A percentile compares a stretch with the other conserved stretches of the same genome.
Conservation (phyloP, 495 filamentous ascomycete genomes). For the Xanthoparmelia taractica region DNA sequence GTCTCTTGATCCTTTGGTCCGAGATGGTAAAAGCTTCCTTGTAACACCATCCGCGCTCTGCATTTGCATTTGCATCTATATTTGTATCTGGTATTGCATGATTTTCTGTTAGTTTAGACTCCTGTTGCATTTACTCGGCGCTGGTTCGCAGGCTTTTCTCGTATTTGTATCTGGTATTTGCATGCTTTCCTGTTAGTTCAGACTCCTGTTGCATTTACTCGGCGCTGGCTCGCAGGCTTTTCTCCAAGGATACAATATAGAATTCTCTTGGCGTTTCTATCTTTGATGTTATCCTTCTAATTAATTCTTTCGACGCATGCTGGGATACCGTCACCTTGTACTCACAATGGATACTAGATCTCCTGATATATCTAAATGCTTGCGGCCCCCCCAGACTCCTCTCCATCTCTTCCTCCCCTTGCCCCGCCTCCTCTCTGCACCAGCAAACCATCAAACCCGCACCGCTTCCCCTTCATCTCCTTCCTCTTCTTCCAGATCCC, state of each 20-base stretch:
- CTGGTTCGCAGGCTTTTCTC: background rate
- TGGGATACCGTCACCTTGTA: background rate
- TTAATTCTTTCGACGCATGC: background rate
- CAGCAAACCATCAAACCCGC: background rate
- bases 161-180: too few relatives aligned
- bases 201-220: too few relatives aligned
- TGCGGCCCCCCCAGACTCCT: background rate
- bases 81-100: too few relatives aligned
- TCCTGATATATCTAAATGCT: background rate
- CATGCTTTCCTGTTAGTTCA: background rate
- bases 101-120: background rate
- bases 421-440: too few relatives aligned
- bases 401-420: background rate
- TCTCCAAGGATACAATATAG: background rate
- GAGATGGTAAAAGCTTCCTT: too few relatives aligned
- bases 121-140: too few relatives aligned
- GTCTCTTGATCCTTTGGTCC: too few relatives aligned
- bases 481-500: slow-evolving; percentile 2
- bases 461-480: background rate
- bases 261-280: background rate
- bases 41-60: too few relatives aligned
- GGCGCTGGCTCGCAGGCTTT: slow-evolving; percentile 18
- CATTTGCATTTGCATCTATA: background rate
- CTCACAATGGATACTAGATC: background rate
- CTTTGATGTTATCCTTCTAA: background rate